A percentile compares a stretch with the other conserved stretches of the same genome.
Conservation (phyloP, 2,329 filamentous ascomycete species). For the Fusarium nelsonii region DNA sequence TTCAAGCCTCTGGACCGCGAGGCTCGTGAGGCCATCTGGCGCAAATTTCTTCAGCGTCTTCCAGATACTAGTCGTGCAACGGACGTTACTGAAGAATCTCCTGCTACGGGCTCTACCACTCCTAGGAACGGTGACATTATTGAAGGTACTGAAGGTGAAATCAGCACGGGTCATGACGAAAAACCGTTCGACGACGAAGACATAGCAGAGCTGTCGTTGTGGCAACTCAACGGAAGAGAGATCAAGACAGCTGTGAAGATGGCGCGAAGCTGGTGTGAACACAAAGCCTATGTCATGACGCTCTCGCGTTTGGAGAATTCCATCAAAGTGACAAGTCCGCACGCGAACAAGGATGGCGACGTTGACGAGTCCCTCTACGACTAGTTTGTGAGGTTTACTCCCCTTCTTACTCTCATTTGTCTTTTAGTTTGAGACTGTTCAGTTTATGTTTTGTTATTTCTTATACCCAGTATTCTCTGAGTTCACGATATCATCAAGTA, state of each 20-base stretch:
- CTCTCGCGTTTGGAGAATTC: slow-evolving; percentile 58
- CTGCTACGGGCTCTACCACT: slow-evolving; percentile 16
- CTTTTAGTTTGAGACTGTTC: too few species aligned
- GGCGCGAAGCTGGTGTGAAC: slow-evolving; percentile 59
- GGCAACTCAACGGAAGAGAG: slow-evolving; percentile 60
- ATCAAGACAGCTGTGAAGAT: slow-evolving; percentile 63
- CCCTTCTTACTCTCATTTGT: neutral
- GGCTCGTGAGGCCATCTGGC: slow-evolving; percentile 58
- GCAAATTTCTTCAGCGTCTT: slow-evolving; percentile 59
- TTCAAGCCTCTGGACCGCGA: slow-evolving; percentile 57
- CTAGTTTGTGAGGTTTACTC: neutral
- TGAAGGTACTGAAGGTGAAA: neutral
- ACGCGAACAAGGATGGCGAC: slow-evolving; percentile 53
- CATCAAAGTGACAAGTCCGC: slow-evolving; percentile 60
- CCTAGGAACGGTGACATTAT: slow-evolving; percentile 6
- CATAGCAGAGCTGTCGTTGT: slow-evolving; percentile 55
- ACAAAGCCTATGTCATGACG: slow-evolving; percentile 59
- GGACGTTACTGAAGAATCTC: slow-evolving; percentile 2
- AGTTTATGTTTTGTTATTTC: too few species aligned
- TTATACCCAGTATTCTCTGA: too few species aligned
- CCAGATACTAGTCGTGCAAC: slow-evolving; percentile 31
- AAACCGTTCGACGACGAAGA: slow-evolving; percentile 52
- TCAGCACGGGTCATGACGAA: neutral
- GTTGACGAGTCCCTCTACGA: slow-evolving; percentile 49
- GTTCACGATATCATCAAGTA: too few species aligned